Base-by-base conservation (phyloP, 495 filamentous ascomycete species). In the Pseudoneurospora amorphoporcata region DNA sequence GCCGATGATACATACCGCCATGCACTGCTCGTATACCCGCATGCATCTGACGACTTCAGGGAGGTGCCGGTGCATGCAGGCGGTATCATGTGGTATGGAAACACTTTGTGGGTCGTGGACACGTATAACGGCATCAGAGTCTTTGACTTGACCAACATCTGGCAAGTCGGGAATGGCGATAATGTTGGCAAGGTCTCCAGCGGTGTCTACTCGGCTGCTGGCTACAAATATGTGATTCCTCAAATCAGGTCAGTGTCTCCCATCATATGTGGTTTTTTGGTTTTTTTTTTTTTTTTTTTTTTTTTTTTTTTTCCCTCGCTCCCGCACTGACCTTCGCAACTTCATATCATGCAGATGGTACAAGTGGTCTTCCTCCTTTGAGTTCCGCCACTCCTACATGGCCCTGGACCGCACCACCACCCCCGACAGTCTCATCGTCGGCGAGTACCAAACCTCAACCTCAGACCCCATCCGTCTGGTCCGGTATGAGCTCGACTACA, bases 1-100 rank as follows among this genome's bases (percentile, higher is more conserved):
- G 37, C 37, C 19, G 68, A 53, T 37, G 70, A 73, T 17, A 77
- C 78, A 69, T 84, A 84, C 72, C 78, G 83, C 4, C 81, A 84
- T 76, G 82, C 80, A 1, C 71, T 83, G n/a, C 75, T 84, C 6
- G 73, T 75, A 3, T 75, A 75, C n/a, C 73, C 73, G 9, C 53
- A 61, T 61, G 39, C 68, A 0, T 40, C 68, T 1, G 73, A 70
- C 16, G 38, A 70, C 71, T 75, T 75, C 53, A 39, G 68, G 17
- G 73, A 70, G 68, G 73, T 75, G 10, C 71, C 73, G 1, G 35
- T 75, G 3, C 73, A 75, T 38, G 73, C 73, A 3, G 73, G 73
- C 7, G 71, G 73, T 8, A 61, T 75, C 17, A 69, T 75, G 43
- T 75, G 73, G 73, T 75, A 75, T 32, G 73, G 73, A 35, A 61